Evolutionary conservation across 495 filamentous ascomycete species (phyloP), one percentile per base, ranked within the genome.

Genomic region (Copromyces sp.): DNA sequence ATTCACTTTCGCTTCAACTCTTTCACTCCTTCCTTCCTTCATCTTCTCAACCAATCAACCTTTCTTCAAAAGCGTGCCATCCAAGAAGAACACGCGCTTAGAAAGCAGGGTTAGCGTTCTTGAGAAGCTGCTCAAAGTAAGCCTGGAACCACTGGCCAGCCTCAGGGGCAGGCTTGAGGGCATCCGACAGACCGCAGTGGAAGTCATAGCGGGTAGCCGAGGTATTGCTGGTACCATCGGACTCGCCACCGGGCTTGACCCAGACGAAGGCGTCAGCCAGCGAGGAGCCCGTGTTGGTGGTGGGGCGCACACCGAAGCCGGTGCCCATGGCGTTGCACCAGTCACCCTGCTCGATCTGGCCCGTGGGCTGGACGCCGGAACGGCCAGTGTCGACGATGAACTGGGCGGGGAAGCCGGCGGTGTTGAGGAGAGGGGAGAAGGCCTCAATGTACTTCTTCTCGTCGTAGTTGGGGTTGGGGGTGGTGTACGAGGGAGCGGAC

Each of bases 221-320:
- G 29, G 81, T 86, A 78, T 94, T 83, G 71, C 86, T 89, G 71
- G 92, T 94, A 76, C 92, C 92, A 79, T 94, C 92, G 71, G 87
- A 89, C 81, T 95, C 92, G 74, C 92, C 92, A 77, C 92, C 92
- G 71, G 91, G 92, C 88, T 94, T 94, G 76, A 92, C 82, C 92
- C 92, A 94, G 81, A 93, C 91, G 82, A 94, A 93, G 69, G 92
- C 90, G 80, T 94, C 91, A 45, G 85, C 82, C n/a, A 91, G 82
- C 9, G 82, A 76, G 75, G 87, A 80, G 69, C 89, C 89, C 3
- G 91, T 92, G 76, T 87, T 80, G 59, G 87, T 84, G 12, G 88
- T 90, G 0, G 90, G 90, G 70, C 90, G 90, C 61, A 86, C 84
- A 81, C 92, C 92, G 80, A 94, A 93, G 39, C 91, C 91, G 47